Evolutionary conservation across 352 stramenopile genomes (phyloP).

Genomic region (Pythium dissotocum): DNA sequence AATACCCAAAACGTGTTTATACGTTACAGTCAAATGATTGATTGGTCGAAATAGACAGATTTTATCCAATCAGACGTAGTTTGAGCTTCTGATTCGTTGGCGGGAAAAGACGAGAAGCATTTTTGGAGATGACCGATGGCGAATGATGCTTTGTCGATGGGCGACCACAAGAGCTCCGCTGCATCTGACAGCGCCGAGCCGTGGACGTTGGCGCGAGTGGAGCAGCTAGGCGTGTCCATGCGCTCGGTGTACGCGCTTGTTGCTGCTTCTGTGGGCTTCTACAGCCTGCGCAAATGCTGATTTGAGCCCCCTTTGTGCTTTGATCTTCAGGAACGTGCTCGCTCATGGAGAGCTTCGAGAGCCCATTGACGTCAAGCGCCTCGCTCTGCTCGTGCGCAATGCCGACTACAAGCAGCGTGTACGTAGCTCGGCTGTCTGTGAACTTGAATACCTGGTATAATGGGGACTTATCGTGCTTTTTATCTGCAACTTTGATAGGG

Average conservation of each 20-base stretch:
- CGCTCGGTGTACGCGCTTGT: constrained; percentile 56
- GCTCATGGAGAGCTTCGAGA: constrained; percentile 56
- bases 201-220: constrained; percentile 47
- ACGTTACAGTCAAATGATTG: no score
- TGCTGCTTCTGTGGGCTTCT: background rate
- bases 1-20: no score
- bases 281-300: background rate
- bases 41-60: no score
- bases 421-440: background rate
- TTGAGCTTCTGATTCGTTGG: no score
- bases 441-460: background rate
- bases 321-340: constrained; percentile 53
- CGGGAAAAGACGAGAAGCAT: no score
- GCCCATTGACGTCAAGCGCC: constrained; percentile 55
- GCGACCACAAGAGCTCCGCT: background rate
- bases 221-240: constrained; percentile 52
- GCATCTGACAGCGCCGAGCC: background rate
- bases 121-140: constrained; percentile 5
- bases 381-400: constrained; percentile 72
- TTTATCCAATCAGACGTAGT: no score
- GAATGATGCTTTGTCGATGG: constrained; percentile 5
- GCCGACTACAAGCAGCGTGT: constrained; percentile 67
- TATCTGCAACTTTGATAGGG: constrained; percentile 29
- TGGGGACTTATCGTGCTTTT: background rate
- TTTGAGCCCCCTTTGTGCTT: no score